Evolutionary conservation across 768 basidiomycete genomes (phyloP).

Genomic region (Coprinopsis strossmayeri): DNA sequence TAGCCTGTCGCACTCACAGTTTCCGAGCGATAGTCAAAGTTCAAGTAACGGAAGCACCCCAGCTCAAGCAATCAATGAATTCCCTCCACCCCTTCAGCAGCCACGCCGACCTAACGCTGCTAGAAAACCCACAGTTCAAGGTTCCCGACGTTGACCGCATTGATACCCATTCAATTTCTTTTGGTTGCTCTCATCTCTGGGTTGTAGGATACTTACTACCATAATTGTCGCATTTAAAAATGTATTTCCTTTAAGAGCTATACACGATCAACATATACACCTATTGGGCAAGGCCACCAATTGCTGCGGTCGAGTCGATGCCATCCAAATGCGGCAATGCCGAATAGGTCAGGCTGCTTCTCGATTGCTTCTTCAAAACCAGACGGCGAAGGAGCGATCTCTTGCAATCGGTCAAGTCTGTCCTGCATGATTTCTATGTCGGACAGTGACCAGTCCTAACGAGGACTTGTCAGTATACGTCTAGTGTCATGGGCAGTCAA

Average conservation of each 20-base stretch:
- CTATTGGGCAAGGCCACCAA: constrained; percentile 70
- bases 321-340: constrained; percentile 42
- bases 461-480: neutral
- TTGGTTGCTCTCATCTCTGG: constrained; percentile 1
- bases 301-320: constrained; percentile 32
- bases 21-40: constrained; percentile 13
- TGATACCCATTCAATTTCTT: no score
- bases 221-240: no score
- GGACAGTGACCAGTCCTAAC: constrained; percentile 36
- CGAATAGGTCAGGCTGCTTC: neutral
- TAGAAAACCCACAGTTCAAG: constrained; percentile 5
- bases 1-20: no score
- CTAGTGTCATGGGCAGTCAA: neutral
- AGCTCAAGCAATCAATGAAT: constrained; percentile 13
- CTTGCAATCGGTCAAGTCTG: constrained; percentile 36
- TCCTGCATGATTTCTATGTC: constrained; percentile 52
- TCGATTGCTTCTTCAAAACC: neutral
- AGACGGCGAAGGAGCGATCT: neutral
- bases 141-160: no score
- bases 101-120: constrained; percentile 16
- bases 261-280: constrained; percentile 28
- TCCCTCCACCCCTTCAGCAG: constrained; percentile 17
- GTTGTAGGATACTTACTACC: no score
- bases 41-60: constrained; percentile 14
- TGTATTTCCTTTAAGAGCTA: neutral